phyloP scores from a whole-genome alignment of 2,329 filamentous ascomycete species.

The Tolypocladium guangdongense region DNA sequence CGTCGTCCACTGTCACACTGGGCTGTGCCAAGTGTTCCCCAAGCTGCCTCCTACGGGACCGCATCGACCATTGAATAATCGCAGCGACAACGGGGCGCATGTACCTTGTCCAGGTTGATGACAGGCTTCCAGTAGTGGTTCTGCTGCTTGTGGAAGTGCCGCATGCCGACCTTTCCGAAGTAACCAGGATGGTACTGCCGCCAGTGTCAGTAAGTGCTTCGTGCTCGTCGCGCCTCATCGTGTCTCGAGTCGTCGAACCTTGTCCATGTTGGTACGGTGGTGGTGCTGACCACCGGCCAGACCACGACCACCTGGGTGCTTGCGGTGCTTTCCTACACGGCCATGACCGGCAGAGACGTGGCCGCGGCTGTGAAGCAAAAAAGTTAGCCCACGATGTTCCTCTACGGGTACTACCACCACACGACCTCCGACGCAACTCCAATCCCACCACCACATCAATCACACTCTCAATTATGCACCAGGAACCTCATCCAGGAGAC shows the following conservation, averaged over 20 bases:
- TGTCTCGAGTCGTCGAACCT: constrained; percentile 53
- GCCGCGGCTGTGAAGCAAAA: constrained; percentile 58
- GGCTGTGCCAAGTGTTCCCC: neutral
- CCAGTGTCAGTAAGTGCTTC: constrained; percentile 21
- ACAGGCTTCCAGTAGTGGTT: constrained; percentile 98
- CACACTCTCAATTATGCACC: constrained; percentile 1
- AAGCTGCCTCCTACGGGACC: neutral
- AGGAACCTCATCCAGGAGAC: constrained; percentile 6
- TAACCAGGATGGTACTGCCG: constrained; percentile 91
- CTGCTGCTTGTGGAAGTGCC: constrained; percentile 91
- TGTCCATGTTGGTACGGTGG: constrained; percentile 48
- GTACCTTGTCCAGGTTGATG: constrained; percentile 97
- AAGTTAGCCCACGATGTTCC: constrained; percentile 7
- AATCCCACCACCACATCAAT: neutral
- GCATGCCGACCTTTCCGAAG: constrained; percentile 96
- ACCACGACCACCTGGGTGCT: constrained; percentile 75
- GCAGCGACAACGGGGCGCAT: constrained; percentile 9
- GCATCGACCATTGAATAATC: neutral
- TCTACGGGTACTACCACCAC: neutral
- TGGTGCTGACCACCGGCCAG: constrained; percentile 99
- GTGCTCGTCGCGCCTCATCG: constrained; percentile 1
- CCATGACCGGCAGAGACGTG: constrained; percentile 98
- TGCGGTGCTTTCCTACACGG: constrained; percentile 98
- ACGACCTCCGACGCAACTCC: neutral
- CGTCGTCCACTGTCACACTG: neutral